phyloP scores from a whole-genome alignment of 352 stramenopile genomes.

The Phytophthora capsici region DNA sequence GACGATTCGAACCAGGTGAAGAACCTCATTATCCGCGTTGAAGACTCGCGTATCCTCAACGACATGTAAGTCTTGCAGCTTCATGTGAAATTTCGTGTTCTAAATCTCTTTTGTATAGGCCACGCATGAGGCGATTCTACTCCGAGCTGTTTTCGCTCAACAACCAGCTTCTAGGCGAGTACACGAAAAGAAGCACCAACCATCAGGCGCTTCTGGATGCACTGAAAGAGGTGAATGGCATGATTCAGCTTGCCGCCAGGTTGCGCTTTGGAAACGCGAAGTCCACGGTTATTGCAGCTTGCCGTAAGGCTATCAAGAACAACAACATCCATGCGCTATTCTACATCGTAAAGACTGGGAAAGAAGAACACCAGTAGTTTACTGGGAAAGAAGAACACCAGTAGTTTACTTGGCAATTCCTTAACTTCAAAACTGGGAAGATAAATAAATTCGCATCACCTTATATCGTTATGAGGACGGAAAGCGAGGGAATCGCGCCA shows the following conservation, averaged over 20 bases:
- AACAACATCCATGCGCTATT: slow-evolving; percentile 90
- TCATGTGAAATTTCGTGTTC: not conserved
- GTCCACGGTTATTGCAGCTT: slow-evolving; percentile 81
- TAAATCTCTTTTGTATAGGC: slow-evolving; percentile 31
- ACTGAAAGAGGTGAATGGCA: slow-evolving; percentile 93
- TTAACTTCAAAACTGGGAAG: slow-evolving; percentile 7
- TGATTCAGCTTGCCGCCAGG: slow-evolving; percentile 90
- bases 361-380: slow-evolving; percentile 76
- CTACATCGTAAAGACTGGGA: slow-evolving; percentile 87
- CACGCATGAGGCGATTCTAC: slow-evolving; percentile 88
- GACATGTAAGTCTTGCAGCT: slow-evolving; percentile 82
- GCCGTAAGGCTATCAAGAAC: slow-evolving; percentile 90
- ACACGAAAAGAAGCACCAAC: slow-evolving; percentile 93
- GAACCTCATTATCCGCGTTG: slow-evolving; percentile 89
- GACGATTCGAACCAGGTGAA: slow-evolving; percentile 93
- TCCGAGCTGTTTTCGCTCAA: slow-evolving; percentile 93
- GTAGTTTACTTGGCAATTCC: not conserved
- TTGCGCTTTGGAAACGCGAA: slow-evolving; percentile 89
- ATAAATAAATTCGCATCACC: slow-evolving; percentile 13
- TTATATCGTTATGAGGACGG: slow-evolving; percentile 20
- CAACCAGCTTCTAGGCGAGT: slow-evolving; percentile 91
- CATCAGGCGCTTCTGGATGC: slow-evolving; percentile 90
- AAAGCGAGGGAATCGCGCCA: slow-evolving; percentile 42
- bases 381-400: slow-evolving; percentile 69
- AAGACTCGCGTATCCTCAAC: slow-evolving; percentile 92